A percentile compares a stretch with the other conserved stretches of the same genome.
Evolutionary conservation across 352 stramenopile genomes (phyloP).

Genomic region (Pythium scleroteichum): DNA sequence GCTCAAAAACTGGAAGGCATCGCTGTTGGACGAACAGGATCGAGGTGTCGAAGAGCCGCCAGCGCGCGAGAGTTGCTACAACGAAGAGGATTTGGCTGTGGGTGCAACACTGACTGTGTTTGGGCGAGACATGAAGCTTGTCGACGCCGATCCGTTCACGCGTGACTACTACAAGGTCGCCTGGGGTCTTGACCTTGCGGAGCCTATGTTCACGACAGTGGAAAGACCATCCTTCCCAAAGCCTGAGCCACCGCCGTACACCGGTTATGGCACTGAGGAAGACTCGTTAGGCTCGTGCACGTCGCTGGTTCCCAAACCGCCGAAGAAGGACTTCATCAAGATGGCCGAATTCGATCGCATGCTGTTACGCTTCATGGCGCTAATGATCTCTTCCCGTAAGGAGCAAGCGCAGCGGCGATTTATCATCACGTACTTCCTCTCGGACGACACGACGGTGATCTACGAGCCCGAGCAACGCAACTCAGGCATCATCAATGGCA

Average conservation of each 20-base stretch:
- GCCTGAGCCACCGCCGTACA: constrained; percentile 62
- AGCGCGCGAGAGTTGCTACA: constrained; percentile 65
- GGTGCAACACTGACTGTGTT: constrained; percentile 73
- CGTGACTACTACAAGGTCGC: constrained; percentile 74
- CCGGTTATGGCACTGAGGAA: constrained; percentile 76
- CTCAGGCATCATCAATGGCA: constrained; percentile 78
- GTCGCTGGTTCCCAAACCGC: constrained; percentile 64
- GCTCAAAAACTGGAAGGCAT: constrained; percentile 69
- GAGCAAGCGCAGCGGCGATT: constrained; percentile 79
- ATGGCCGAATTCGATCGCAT: constrained; percentile 79
- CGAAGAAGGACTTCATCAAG: constrained; percentile 81
- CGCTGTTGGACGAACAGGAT: constrained; percentile 70
- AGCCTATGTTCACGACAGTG: constrained; percentile 44
- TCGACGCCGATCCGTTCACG: constrained; percentile 79
- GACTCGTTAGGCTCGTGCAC: constrained; percentile 72
- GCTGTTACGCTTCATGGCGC: constrained; percentile 67
- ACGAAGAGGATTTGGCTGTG: constrained; percentile 64
- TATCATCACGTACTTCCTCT: constrained; percentile 83
- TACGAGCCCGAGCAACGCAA: constrained; percentile 81
- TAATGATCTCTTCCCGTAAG: constrained; percentile 74
- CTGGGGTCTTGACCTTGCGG: constrained; percentile 50
- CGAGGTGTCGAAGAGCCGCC: constrained; percentile 75
- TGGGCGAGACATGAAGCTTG: constrained; percentile 62
- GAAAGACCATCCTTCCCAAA: constrained; percentile 55
- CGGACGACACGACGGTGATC: constrained; percentile 74